Conservation (phyloP, 2,329 filamentous ascomycete species). For the Didymella arachidicola region DNA sequence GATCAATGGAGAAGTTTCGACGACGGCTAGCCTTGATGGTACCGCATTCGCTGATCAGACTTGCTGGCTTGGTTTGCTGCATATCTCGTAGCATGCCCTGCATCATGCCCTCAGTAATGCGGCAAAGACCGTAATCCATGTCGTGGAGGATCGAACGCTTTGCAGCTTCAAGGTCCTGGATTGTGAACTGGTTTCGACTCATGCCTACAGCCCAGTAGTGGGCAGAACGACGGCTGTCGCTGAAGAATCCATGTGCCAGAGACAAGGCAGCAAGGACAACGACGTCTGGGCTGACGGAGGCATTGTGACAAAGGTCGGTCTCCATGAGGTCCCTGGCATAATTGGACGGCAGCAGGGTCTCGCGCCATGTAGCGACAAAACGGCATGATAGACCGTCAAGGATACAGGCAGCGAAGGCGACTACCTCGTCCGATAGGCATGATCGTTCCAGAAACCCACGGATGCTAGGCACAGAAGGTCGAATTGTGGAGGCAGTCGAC, state of each 20-base stretch:
- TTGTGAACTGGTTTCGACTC: slow-evolving; percentile 33
- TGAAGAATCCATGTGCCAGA: slow-evolving; percentile 47
- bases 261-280: slow-evolving; percentile 48
- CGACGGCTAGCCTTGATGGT: slow-evolving; percentile 26
- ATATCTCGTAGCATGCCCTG: slow-evolving; percentile 42
- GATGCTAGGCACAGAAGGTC: slow-evolving; percentile 38
- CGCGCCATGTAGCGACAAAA: slow-evolving; percentile 45
- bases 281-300: slow-evolving; percentile 41
- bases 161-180: slow-evolving; percentile 44
- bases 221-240: slow-evolving; percentile 41
- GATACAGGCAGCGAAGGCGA: slow-evolving; percentile 51
- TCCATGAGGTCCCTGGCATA: slow-evolving; percentile 26
- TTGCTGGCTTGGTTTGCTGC: slow-evolving; percentile 28
- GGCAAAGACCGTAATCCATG: slow-evolving; percentile 49
- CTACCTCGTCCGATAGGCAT: slow-evolving; percentile 43
- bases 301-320: slow-evolving; percentile 26
- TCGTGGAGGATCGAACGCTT: slow-evolving; percentile 47
- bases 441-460: slow-evolving; percentile 42
- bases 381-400: slow-evolving; percentile 46
- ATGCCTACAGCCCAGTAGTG: slow-evolving; percentile 47
- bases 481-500: slow-evolving; percentile 40
- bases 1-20: slow-evolving; percentile 37
- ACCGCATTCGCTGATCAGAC: slow-evolving; percentile 9
- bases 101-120: slow-evolving; percentile 46
- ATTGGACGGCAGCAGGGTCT: slow-evolving; percentile 31